A percentile compares a stretch with the other conserved stretches of the same genome.
Conservation (phyloP, 768 basidiomycete genomes). For the Boletus patriciae region DNA sequence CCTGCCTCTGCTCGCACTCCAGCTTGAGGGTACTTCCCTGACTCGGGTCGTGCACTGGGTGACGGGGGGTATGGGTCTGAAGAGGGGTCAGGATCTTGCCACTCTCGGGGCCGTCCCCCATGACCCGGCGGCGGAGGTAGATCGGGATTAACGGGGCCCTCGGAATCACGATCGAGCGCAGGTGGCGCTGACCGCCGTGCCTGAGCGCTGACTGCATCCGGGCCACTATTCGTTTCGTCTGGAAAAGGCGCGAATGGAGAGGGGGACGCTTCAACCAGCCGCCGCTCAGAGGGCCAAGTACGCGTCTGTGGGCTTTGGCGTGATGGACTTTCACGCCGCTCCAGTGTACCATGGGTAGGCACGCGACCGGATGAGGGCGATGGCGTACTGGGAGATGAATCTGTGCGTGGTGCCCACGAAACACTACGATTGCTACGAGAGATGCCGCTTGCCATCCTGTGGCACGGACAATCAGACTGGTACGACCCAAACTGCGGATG, state of each 20-base stretch:
- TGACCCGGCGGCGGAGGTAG: slow-evolving; percentile 33
- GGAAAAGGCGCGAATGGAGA: slow-evolving; percentile 19
- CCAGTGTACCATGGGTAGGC: slow-evolving; percentile 7
- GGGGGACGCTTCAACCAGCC: slow-evolving; percentile 48
- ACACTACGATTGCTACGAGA: slow-evolving; percentile 49
- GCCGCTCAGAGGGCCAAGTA: slow-evolving; percentile 40
- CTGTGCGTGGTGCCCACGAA: slow-evolving; percentile 54
- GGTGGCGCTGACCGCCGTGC: slow-evolving; percentile 51
- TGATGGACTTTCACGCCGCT: slow-evolving; percentile 15
- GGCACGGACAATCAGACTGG: not conserved
- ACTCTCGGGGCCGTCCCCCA: not conserved
- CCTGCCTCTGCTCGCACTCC: slow-evolving; percentile 37
- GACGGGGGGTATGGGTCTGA: not conserved
- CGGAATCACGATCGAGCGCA: slow-evolving; percentile 40
- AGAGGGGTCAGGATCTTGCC: not conserved
- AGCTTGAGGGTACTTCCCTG: slow-evolving; percentile 43
- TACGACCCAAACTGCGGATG: slow-evolving; percentile 11
- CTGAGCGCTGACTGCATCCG: not conserved
- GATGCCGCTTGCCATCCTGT: slow-evolving; percentile 68
- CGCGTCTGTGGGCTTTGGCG: slow-evolving; percentile 13
- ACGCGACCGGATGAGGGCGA: slow-evolving; percentile 30
- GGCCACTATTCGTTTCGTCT: not conserved
- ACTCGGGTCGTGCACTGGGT: slow-evolving; percentile 34
- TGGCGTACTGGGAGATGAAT: slow-evolving; percentile 29
- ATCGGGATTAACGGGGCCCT: slow-evolving; percentile 32